phyloP scores from a whole-genome alignment of 2,329 filamentous ascomycete genomes.

The Apiospora sp. region DNA sequence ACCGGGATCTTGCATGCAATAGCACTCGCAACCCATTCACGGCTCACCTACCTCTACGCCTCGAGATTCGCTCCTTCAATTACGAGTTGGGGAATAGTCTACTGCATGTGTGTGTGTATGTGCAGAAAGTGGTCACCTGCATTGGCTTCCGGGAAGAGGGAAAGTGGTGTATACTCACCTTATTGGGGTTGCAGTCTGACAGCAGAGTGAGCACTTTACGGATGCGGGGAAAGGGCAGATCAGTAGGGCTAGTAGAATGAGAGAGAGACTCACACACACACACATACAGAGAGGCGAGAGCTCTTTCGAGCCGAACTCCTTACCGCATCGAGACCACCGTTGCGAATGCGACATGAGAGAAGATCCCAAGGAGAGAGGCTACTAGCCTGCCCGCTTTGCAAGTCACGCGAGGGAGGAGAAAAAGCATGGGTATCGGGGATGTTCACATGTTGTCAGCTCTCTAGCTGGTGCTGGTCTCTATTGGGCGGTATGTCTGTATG shows the following conservation, averaged over 20 bases:
- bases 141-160: background rate
- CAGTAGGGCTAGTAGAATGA: no score
- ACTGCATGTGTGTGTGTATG: background rate
- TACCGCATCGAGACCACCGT: background rate
- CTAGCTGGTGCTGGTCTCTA: background rate
- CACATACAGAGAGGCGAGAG: background rate
- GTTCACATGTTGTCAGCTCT: constrained; percentile 2
- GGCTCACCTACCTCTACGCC: background rate
- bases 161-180: background rate
- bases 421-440: background rate
- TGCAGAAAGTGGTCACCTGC: background rate
- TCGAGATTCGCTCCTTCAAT: background rate
- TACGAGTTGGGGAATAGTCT: background rate
- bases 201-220: background rate
- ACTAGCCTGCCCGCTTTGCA: background rate
- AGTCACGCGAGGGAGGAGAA: constrained; percentile 1
- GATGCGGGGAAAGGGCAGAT: constrained; percentile 4
- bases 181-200: constrained; percentile 10
- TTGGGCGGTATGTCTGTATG: background rate
- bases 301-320: background rate
- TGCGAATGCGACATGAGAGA: background rate
- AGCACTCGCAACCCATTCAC: background rate
- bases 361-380: background rate
- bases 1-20: background rate
- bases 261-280: no score